Evolutionary conservation across 202 grass and related monocot genomes (phyloP).

Genomic region (Hordeum pubiflorum): DNA sequence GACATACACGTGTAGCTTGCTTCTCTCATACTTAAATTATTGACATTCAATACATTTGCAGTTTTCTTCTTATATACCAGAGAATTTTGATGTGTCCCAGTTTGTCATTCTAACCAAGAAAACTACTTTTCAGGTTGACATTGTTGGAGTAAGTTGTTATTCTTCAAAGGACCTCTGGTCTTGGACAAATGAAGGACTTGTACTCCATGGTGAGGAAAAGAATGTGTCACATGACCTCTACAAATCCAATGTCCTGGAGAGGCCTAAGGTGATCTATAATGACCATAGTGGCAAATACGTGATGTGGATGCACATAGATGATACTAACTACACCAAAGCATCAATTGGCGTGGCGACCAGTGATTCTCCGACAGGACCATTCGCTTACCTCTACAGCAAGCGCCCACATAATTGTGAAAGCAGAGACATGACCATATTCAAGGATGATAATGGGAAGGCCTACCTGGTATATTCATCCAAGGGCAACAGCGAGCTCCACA

Average conservation of each 20-base stretch:
- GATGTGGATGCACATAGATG: conserved; percentile 99
- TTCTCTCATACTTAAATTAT: too few species aligned
- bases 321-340: conserved; percentile 86
- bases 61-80: too few species aligned
- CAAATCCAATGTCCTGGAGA: conserved; percentile 92
- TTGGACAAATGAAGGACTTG: conserved; percentile 91
- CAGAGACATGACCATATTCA: conserved; percentile 96
- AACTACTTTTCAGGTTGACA: conserved; percentile 63
- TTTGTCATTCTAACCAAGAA: conserved; percentile 18
- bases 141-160: conserved; percentile 92
- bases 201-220: conserved; percentile 60
- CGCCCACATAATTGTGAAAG: conserved; percentile 81
- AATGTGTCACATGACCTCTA: conserved; percentile 76
- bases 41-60: too few species aligned
- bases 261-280: conserved; percentile 96
- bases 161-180: conserved; percentile 81
- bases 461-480: conserved; percentile 91
- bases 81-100: too few species aligned
- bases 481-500: conserved; percentile 88
- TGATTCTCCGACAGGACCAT: conserved; percentile 60
- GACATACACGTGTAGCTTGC: too few species aligned
- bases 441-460: conserved; percentile 86
- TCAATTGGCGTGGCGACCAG: conserved; percentile 70
- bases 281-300: conserved; percentile 61
- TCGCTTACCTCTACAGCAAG: conserved; percentile 81